These are phyloP conservation scores for Suillus discolor DNA, from an alignment of 768 basidiomycete genomes.

Conservation along the genomic window DNA sequence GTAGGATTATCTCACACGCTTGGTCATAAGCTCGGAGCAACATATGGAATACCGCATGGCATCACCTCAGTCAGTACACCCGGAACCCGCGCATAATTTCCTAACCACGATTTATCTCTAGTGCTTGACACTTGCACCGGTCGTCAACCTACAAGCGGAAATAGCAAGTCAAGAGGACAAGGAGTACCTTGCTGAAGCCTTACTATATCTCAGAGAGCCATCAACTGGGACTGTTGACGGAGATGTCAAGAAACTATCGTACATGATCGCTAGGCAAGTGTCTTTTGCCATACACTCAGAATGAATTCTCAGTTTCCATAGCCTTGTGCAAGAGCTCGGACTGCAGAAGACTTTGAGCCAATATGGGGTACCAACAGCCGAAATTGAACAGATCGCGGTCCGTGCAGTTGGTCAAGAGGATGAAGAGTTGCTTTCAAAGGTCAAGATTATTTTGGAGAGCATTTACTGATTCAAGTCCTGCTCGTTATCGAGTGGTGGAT, in stretches of 20 bases:
- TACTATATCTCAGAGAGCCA: conserved; percentile 61
- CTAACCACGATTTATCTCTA: conserved; percentile 27
- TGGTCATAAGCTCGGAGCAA: conserved; percentile 73
- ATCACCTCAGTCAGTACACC: conserved; percentile 68
- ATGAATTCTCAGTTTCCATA: conserved; percentile 28
- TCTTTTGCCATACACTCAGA: neutral
- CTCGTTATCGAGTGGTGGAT: neutral
- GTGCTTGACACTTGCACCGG: conserved; percentile 74
- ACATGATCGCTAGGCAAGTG: conserved; percentile 56
- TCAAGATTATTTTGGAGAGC: conserved; percentile 52
- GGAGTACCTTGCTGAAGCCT: conserved; percentile 52
- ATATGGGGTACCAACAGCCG: conserved; percentile 63
- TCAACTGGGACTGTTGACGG: conserved; percentile 66
- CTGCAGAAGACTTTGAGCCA: conserved; percentile 57
- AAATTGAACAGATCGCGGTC: conserved; percentile 54
- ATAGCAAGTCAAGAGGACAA: conserved; percentile 64
- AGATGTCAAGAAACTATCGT: conserved; percentile 58
- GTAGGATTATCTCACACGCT: conserved; percentile 78
- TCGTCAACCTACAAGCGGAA: conserved; percentile 60
- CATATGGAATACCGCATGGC: conserved; percentile 78
- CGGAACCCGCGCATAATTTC: neutral
- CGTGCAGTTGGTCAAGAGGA: conserved; percentile 24
- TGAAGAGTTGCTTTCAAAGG: conserved; percentile 40
- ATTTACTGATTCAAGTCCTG: conserved; percentile 35
- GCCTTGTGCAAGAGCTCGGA: conserved; percentile 62